Base-by-base conservation (phyloP, 768 basidiomycete genomes). In the Lactarius indigo region DNA sequence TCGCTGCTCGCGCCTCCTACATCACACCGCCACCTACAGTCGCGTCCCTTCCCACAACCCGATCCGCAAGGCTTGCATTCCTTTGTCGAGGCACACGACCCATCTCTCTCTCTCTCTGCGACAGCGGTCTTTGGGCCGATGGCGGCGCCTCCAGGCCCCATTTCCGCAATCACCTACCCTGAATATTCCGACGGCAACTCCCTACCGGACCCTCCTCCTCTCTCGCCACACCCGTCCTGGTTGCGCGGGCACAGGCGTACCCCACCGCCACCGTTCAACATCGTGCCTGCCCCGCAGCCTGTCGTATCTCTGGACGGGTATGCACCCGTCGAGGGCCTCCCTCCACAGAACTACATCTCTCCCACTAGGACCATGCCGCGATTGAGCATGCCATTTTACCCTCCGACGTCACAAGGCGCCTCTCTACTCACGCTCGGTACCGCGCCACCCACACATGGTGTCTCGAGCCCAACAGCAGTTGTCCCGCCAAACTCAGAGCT, bases 401-500 rank as follows among this genome's bases (percentile, higher is more conserved):
- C 39, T 47, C 33, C 66, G 5, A 31, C 52, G 28, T 64, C 63
- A 23, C 57, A 54, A 13, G 62, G 62, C 10, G 10, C 41, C 20
- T 59, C 62, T 31, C 8, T 63, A 15, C 57, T 33, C 9, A 15
- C 26, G 41, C 62, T 30, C 20, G 20, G 17, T 7, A 18, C 41
- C 57, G 26, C 58, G 54, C 41, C 63, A 44, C 58, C 42, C 28
- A n/a, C 15, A 6, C n/a, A 30, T 17, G 33, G 47, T 20, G 56
- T 47, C 41, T n/a, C 33, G 26, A 56, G 37, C n/a, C 62, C 63
- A 33, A 68, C 31, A 3, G 33, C 58, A 8, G 15, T 50, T 20
- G 54, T 68, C n/a, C 66, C 66, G 20, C 28, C 41, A 2, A 68
- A 68, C 54, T 68, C 66, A 20, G 66, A 68, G 42, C 66, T 56